phyloP scores from a whole-genome alignment of 352 stramenopile species.

The Phytophthora pluvialis region DNA sequence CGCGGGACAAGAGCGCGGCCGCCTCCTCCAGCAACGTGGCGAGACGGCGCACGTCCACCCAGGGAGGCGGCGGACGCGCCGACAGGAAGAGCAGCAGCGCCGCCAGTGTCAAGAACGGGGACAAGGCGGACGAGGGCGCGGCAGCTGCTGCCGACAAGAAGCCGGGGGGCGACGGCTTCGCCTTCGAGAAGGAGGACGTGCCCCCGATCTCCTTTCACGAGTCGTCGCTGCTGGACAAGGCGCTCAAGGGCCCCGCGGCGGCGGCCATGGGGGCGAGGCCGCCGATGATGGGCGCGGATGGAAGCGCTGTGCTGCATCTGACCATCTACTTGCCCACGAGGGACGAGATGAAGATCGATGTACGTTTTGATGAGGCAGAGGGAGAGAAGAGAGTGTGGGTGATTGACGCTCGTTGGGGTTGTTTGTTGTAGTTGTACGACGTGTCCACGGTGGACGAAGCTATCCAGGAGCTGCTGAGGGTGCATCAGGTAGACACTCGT shows the following conservation, averaged over 20 bases:
- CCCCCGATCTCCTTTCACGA: conserved; percentile 69
- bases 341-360: conserved; percentile 89
- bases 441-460: conserved; percentile 88
- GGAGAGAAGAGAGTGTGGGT: neutral
- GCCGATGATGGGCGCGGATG: conserved; percentile 62
- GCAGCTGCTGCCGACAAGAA: conserved; percentile 39
- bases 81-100: conserved; percentile 36
- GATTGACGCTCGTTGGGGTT: neutral
- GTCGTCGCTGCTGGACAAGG: conserved; percentile 77
- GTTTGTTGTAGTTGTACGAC: conserved; percentile 74
- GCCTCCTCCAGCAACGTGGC: conserved; percentile 19
- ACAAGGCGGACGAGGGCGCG: conserved; percentile 7
- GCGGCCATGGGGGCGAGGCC: conserved; percentile 59
- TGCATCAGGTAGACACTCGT: conserved; percentile 66
- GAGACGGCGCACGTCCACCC: conserved; percentile 36
- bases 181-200: conserved; percentile 75
- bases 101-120: conserved; percentile 28
- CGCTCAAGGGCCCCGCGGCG: conserved; percentile 64
- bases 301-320: conserved; percentile 76
- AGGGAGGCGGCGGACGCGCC: conserved; percentile 8
- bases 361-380: conserved; percentile 32
- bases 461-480: conserved; percentile 83
- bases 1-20: conserved; percentile 36
- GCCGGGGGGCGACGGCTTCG: conserved; percentile 51
- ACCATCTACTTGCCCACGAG: conserved; percentile 88